Percentiles rank a stretch among this genome's conserved stretches.
phyloP scores from a whole-genome alignment of 805 yeast species.

The Candida chilensis region DNA sequence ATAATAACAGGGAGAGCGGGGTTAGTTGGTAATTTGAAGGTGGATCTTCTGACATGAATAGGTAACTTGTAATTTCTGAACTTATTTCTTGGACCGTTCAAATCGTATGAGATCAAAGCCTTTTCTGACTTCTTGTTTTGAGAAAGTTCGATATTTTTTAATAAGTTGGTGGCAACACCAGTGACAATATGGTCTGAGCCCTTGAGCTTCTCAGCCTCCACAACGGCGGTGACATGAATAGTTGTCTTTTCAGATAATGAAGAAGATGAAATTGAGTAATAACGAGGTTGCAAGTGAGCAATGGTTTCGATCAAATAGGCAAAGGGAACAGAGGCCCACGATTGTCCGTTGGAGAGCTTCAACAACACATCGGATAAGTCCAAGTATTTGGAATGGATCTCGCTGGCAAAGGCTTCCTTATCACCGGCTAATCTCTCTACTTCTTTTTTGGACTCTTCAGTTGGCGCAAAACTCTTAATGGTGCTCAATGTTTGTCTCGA shows the following conservation, averaged over 20 bases:
- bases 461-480: constrained; percentile 78
- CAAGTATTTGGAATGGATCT: constrained; percentile 50
- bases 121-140: constrained; percentile 38
- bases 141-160: constrained; percentile 57
- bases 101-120: constrained; percentile 52
- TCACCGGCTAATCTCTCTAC: constrained; percentile 52
- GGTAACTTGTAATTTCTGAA: constrained; percentile 59
- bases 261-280: constrained; percentile 92
- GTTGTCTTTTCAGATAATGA: constrained; percentile 65
- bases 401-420: constrained; percentile 57
- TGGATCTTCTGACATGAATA: constrained; percentile 89
- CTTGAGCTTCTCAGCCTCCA: constrained; percentile 48
- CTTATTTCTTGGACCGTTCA: constrained; percentile 74
- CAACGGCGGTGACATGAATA: constrained; percentile 85
- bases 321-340: constrained; percentile 81
- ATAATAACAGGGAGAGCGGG: constrained; percentile 77
- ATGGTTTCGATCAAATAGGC: constrained; percentile 75
- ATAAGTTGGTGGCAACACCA: constrained; percentile 89
- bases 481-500: constrained; percentile 79
- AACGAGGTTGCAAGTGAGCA: constrained; percentile 84
- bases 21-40: constrained; percentile 86
- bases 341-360: constrained; percentile 45
- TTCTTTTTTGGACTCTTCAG: constrained; percentile 38
- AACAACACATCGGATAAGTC: constrained; percentile 73
- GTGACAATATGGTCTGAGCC: constrained; percentile 33